These are phyloP conservation scores for Nyctanthes arbortristis DNA, from an alignment of 257 asterid species.

Conservation along the genomic window DNA sequence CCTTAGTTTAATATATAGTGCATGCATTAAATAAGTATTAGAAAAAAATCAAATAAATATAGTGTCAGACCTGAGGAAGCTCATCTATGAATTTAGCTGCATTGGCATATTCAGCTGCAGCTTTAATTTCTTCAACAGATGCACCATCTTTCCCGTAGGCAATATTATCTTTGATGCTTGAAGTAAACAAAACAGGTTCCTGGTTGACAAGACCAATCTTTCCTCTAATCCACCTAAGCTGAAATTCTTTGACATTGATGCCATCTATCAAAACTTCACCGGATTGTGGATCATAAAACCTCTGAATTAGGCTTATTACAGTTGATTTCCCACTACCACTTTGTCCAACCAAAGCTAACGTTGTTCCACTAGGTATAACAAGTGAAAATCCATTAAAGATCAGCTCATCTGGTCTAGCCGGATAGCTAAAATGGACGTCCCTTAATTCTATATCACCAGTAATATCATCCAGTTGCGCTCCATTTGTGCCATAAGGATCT, in stretches of 20 bases:
- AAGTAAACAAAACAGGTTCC: conserved; percentile 51
- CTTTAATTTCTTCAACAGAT: conserved; percentile 32
- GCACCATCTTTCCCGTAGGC: conserved; percentile 46
- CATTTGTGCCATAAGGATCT: conserved; percentile 41
- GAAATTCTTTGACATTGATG: conserved; percentile 46
- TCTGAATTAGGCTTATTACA: conserved; percentile 41
- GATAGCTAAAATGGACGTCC: conserved; percentile 55
- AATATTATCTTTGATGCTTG: conserved; percentile 44
- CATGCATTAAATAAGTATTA: not conserved
- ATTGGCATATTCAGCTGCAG: conserved; percentile 41
- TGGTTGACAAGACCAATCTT: conserved; percentile 60
- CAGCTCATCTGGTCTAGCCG: conserved; percentile 41
- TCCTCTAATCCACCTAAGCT: conserved; percentile 54
- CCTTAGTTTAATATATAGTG: not conserved
- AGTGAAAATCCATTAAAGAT: conserved; percentile 42
- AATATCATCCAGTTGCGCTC: conserved; percentile 35
- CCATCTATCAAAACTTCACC: conserved; percentile 57
- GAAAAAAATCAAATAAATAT: not conserved
- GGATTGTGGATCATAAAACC: conserved; percentile 61
- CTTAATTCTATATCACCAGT: conserved; percentile 44
- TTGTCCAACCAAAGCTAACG: conserved; percentile 53
- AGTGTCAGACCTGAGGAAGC: conserved; percentile 39
- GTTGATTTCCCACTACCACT: conserved; percentile 71
- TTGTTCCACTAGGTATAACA: conserved; percentile 35
- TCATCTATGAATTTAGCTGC: conserved; percentile 44